phyloP scores from a whole-genome alignment of 345 rosid genomes.

The Gossypium ekmanianum region DNA sequence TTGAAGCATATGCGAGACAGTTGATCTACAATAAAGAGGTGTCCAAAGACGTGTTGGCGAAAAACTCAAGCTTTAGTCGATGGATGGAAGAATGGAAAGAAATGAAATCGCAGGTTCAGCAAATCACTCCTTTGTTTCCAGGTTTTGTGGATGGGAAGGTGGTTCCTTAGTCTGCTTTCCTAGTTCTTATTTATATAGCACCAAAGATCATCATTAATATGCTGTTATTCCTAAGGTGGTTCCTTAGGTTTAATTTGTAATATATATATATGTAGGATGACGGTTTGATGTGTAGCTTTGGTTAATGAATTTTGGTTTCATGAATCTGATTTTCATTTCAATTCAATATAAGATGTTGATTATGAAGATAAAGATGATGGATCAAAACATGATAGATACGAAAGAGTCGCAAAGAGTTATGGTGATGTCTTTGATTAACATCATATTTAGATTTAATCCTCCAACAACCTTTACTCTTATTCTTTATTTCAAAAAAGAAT shows the following conservation, averaged over 20 bases:
- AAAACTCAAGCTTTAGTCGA: slow-evolving; percentile 57
- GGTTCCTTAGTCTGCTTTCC: slow-evolving; percentile 20
- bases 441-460: too few species aligned
- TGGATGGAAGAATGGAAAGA: slow-evolving; percentile 48
- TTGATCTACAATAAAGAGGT: slow-evolving; percentile 56
- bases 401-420: too few species aligned
- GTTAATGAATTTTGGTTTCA: not conserved
- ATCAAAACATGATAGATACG: not conserved
- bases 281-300: not conserved
- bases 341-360: not conserved
- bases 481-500: too few species aligned
- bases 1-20: slow-evolving; percentile 34
- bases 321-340: not conserved
- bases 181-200: not conserved
- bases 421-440: too few species aligned
- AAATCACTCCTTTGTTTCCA: slow-evolving; percentile 19
- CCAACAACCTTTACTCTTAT: too few species aligned
- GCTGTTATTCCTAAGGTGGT: too few species aligned
- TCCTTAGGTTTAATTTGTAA: too few species aligned
- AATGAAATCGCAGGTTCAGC: slow-evolving; percentile 28
- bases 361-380: not conserved
- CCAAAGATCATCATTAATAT: not conserved
- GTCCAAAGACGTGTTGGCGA: slow-evolving; percentile 58
- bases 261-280: not conserved
- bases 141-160: slow-evolving; percentile 22